These are phyloP conservation scores for Eleusine coracana DNA, from an alignment of 176 grass and related monocot genomes.

Conservation along the genomic window DNA sequence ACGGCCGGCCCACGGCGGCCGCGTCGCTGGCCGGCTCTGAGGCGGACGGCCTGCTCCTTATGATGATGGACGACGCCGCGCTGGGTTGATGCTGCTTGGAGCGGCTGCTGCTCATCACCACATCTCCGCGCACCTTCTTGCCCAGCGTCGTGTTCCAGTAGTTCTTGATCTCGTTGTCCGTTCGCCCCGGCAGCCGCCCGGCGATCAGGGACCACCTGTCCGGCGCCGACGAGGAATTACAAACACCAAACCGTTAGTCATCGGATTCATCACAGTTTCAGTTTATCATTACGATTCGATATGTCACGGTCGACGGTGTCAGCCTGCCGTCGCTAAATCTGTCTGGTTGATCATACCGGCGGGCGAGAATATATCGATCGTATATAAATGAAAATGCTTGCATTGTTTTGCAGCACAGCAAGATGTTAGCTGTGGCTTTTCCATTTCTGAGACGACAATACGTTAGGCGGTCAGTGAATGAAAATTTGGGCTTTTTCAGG, in stretches of 20 bases:
- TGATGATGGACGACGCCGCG: not conserved
- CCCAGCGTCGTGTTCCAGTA: constrained; percentile 53
- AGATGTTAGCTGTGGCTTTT: not conserved
- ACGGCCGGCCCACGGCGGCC: not conserved
- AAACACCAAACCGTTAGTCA: not conserved
- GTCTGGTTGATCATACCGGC: not conserved
- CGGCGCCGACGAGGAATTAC: not conserved
- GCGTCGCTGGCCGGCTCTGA: not conserved
- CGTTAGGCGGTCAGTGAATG: not conserved
- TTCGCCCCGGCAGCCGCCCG: constrained; percentile 47
- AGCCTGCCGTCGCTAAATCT: not conserved
- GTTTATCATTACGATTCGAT: not conserved
- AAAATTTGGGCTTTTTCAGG: not conserved
- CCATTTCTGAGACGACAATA: constrained; percentile 5
- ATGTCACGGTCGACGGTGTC: not conserved
- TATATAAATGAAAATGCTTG: not conserved
- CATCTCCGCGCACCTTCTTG: constrained; percentile 23
- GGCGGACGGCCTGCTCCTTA: not conserved
- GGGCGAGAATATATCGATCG: not conserved
- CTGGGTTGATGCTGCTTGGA: not conserved
- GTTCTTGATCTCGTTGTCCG: constrained; percentile 69
- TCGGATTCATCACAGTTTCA: not conserved
- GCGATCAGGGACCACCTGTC: constrained; percentile 55
- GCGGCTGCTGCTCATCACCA: not conserved
- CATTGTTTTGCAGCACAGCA: not conserved